Evolutionary conservation across 2,329 filamentous ascomycete genomes (phyloP).

Genomic region (Exophiala oligosperma): DNA sequence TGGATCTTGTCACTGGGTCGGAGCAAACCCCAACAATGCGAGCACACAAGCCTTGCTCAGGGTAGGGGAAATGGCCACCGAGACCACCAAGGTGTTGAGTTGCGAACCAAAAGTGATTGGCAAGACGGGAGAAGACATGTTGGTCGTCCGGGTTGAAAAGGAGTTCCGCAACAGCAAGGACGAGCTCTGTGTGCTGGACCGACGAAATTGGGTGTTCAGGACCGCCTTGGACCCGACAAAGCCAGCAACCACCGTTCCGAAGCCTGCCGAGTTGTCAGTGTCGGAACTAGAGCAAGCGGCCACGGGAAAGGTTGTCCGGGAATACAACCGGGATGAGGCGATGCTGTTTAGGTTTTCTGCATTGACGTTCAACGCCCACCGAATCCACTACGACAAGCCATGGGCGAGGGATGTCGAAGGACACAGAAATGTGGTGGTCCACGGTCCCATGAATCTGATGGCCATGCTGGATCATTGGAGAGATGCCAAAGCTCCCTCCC

Average conservation of each 20-base stretch:
- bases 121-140: constrained; percentile 59
- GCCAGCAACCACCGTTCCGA: constrained; percentile 18
- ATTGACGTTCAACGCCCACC: constrained; percentile 46
- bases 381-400: constrained; percentile 46
- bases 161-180: constrained; percentile 55
- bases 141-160: constrained; percentile 66
- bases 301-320: constrained; percentile 30
- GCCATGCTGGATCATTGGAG: constrained; percentile 47
- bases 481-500: constrained; percentile 34
- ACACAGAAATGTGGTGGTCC: constrained; percentile 44
- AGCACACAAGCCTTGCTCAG: constrained; percentile 44
- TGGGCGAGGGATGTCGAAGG: constrained; percentile 47
- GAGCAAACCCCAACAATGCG: constrained; percentile 16
- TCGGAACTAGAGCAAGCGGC: constrained; percentile 23
- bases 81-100: constrained; percentile 57
- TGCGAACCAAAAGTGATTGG: constrained; percentile 57
- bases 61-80: constrained; percentile 57
- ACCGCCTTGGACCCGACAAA: constrained; percentile 35
- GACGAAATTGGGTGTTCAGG: constrained; percentile 52
- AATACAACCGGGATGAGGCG: constrained; percentile 39
- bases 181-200: constrained; percentile 49
- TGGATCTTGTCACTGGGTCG: constrained; percentile 57
- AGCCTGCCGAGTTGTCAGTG: constrained; percentile 22
- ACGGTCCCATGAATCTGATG: constrained; percentile 46
- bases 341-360: constrained; percentile 48